phyloP scores from a whole-genome alignment of 2,329 filamentous ascomycete genomes.

The Myriosclerotinia curreyana region DNA sequence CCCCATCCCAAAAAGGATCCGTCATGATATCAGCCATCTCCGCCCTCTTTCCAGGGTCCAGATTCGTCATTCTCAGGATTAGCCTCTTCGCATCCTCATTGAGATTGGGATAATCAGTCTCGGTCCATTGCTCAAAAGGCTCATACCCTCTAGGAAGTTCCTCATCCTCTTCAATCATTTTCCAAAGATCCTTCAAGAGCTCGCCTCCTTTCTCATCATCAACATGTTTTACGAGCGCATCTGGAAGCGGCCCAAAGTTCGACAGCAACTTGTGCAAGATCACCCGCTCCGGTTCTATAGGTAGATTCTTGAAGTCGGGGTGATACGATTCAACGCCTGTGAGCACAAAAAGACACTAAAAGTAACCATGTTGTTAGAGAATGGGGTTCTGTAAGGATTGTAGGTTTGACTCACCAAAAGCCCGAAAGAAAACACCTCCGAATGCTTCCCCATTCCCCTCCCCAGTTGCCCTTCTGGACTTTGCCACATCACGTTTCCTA shows the following conservation, averaged over 20 bases:
- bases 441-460: constrained; percentile 27
- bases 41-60: constrained; percentile 37
- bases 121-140: constrained; percentile 35
- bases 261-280: constrained; percentile 37
- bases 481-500: constrained; percentile 28
- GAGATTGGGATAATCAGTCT: constrained; percentile 37
- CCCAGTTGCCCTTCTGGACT: constrained; percentile 26
- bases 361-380: constrained; percentile 18
- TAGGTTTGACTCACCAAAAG: constrained; percentile 25
- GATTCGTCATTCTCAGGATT: constrained; percentile 38
- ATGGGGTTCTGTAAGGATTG: neutral
- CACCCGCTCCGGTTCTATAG: constrained; percentile 33
- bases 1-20: constrained; percentile 23
- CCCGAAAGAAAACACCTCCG: constrained; percentile 27
- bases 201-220: constrained; percentile 32
- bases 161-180: constrained; percentile 24
- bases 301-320: constrained; percentile 32
- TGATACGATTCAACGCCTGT: constrained; percentile 34
- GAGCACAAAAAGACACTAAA: constrained; percentile 34
- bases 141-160: constrained; percentile 27
- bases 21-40: constrained; percentile 23
- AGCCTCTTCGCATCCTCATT: constrained; percentile 36
- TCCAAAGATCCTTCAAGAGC: constrained; percentile 28
- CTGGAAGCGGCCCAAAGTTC: constrained; percentile 36
- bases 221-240: constrained; percentile 34